These are phyloP conservation scores for Apiotrichum mycotoxinovorans DNA, from an alignment of 1,284 basidiomycete genomes.

Conservation along the genomic window DNA sequence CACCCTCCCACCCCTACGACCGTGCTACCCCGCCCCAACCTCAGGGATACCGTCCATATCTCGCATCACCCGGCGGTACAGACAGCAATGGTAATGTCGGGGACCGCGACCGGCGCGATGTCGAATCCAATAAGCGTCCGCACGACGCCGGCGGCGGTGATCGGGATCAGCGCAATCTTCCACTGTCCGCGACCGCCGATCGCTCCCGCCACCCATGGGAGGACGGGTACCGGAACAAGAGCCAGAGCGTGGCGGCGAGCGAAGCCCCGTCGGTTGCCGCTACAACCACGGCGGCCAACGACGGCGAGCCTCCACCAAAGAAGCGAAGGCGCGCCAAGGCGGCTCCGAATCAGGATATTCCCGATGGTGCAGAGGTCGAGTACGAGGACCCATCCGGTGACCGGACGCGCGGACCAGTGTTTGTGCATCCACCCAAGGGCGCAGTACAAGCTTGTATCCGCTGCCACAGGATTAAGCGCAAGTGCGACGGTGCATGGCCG, in stretches of 20 bases:
- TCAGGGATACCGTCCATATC: slow-evolving; percentile 2
- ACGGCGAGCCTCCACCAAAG: slow-evolving; percentile 4
- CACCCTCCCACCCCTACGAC: slow-evolving; percentile 1
- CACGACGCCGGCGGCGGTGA: no score
- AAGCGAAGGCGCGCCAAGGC: slow-evolving; percentile 6
- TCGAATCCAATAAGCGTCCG: background rate
- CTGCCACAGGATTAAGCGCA: slow-evolving; percentile 45
- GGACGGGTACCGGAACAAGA: no score
- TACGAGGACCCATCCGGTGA: slow-evolving; percentile 35
- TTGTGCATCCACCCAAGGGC: slow-evolving; percentile 37
- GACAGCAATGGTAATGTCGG: background rate
- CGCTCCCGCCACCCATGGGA: slow-evolving; percentile 2
- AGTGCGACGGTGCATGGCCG: slow-evolving; percentile 40
- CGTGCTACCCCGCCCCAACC: slow-evolving; percentile 1
- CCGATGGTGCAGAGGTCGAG: slow-evolving; percentile 27
- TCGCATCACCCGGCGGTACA: background rate
- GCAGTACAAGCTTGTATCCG: slow-evolving; percentile 42
- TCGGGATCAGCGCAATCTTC: no score
- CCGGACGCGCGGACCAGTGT: slow-evolving; percentile 34
- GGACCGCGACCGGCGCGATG: background rate
- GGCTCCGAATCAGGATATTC: slow-evolving; percentile 9
- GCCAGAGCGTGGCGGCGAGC: background rate
- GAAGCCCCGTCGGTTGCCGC: background rate
- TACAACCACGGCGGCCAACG: background rate
- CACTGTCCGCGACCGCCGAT: background rate